Evolutionary conservation across 176 grass and related monocot genomes (phyloP).

Genomic region (Zizania latifolia): DNA sequence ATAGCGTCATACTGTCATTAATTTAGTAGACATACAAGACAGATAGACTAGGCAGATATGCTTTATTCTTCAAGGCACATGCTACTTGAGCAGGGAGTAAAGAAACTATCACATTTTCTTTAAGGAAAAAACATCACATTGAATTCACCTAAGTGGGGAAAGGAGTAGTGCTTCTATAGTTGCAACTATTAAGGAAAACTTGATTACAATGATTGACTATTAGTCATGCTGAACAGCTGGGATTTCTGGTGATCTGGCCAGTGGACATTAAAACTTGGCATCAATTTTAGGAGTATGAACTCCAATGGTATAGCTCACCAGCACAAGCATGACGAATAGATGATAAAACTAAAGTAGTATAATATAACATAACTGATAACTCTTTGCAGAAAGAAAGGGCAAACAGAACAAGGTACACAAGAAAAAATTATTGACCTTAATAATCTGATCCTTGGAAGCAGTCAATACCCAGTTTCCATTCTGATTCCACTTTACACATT

Average conservation of each 20-base stretch:
- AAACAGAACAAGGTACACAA: slow-evolving; percentile 15
- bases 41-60: neutral
- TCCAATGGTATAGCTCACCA: neutral
- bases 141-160: neutral
- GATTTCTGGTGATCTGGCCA: neutral
- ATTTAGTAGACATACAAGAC: slow-evolving; percentile 6
- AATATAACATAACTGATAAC: neutral
- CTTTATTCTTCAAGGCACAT: neutral
- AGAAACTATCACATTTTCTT: neutral
- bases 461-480: slow-evolving; percentile 99
- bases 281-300: neutral
- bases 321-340: neutral
- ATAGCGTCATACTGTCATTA: neutral
- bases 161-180: neutral
- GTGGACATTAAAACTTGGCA: neutral
- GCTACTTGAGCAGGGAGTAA: neutral
- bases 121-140: too few relatives aligned
- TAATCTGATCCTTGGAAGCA: slow-evolving; percentile 96
- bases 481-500: slow-evolving; percentile 99
- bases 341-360: neutral
- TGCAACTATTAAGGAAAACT: slow-evolving; percentile 3
- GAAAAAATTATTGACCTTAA: slow-evolving; percentile 64
- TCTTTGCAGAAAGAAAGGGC: slow-evolving; percentile 10
- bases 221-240: neutral
- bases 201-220: neutral